Conservation (phyloP, 2,329 filamentous ascomycete genomes). For the Aspergillus texensis region DNA sequence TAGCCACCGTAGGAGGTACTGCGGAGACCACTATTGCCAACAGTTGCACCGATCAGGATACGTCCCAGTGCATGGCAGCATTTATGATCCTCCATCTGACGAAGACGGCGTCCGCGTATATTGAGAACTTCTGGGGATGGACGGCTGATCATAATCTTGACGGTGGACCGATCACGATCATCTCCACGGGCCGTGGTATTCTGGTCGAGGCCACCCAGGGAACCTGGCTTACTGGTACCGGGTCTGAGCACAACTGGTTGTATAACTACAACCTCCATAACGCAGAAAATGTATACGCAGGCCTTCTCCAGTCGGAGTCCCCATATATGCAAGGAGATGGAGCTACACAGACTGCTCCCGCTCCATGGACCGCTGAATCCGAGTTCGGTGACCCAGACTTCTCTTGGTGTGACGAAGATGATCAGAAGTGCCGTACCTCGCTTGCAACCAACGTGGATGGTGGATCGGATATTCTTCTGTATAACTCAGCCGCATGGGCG, state of each 20-base stretch:
- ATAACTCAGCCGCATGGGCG: constrained; percentile 38
- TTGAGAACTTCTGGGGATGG: constrained; percentile 59
- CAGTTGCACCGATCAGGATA: constrained; percentile 39
- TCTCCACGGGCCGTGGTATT: constrained; percentile 45
- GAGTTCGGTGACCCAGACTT: constrained; percentile 35
- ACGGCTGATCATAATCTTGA: constrained; percentile 54
- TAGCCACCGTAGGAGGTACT: constrained; percentile 52
- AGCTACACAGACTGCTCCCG: constrained; percentile 30
- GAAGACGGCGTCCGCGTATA: constrained; percentile 50
- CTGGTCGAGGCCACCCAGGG: constrained; percentile 45
- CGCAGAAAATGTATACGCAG: constrained; percentile 46
- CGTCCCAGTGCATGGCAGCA: constrained; percentile 51
- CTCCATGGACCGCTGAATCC: constrained; percentile 30
- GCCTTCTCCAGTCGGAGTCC: constrained; percentile 37
- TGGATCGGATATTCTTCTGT: constrained; percentile 32
- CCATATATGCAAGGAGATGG: constrained; percentile 39
- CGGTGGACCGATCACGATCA: constrained; percentile 37
- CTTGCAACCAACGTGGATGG: constrained; percentile 36
- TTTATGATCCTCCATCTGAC: constrained; percentile 57
- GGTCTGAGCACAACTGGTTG: constrained; percentile 51
- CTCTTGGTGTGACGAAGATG: constrained; percentile 30
- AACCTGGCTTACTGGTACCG: constrained; percentile 51
- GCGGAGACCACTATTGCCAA: constrained; percentile 43
- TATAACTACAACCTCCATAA: constrained; percentile 53
- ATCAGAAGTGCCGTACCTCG: constrained; percentile 34